Conservation (phyloP, 139 green algal genomes). For the Auxenochlorella protothecoides region DNA sequence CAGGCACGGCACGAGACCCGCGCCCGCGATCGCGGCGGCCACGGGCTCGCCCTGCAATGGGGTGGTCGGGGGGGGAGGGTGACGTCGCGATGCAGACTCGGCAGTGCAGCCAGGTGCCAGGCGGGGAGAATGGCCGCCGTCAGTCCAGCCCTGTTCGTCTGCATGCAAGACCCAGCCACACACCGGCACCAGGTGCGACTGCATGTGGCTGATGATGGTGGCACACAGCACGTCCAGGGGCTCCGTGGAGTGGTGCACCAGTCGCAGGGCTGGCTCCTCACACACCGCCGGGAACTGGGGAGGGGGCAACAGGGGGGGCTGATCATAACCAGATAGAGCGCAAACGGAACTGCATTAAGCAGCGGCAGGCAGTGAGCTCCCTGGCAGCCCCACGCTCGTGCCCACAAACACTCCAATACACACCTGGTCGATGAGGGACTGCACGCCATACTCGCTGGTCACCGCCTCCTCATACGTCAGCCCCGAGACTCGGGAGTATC, state of each 20-base stretch:
- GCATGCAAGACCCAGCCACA: background rate
- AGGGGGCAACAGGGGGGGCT: background rate
- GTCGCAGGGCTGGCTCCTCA: slow-evolving; percentile 19
- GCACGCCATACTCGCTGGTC: slow-evolving; percentile 21
- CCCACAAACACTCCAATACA: background rate
- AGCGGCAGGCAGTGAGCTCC: no score
- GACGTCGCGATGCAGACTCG: no score
- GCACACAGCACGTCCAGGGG: slow-evolving; percentile 28
- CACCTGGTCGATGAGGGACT: slow-evolving; percentile 6
- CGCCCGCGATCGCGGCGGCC: no score
- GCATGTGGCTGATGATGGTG: slow-evolving; percentile 12
- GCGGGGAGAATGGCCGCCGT: no score
- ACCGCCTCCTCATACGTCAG: slow-evolving; percentile 67
- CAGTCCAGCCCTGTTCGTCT: no score
- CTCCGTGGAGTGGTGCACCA: slow-evolving; percentile 42
- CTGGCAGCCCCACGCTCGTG: no score
- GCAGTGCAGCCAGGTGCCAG: no score
- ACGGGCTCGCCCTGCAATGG: no score
- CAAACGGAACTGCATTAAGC: no score
- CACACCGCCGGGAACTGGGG: slow-evolving; percentile 41
- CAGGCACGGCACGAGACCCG: no score
- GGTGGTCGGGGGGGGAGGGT: no score
- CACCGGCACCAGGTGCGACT: slow-evolving; percentile 17
- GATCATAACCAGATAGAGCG: no score
- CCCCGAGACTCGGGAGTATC: slow-evolving; percentile 29